These are phyloP conservation scores for Hevea brasiliensis DNA, from an alignment of 345 rosid genomes.

Conservation along the genomic window DNA sequence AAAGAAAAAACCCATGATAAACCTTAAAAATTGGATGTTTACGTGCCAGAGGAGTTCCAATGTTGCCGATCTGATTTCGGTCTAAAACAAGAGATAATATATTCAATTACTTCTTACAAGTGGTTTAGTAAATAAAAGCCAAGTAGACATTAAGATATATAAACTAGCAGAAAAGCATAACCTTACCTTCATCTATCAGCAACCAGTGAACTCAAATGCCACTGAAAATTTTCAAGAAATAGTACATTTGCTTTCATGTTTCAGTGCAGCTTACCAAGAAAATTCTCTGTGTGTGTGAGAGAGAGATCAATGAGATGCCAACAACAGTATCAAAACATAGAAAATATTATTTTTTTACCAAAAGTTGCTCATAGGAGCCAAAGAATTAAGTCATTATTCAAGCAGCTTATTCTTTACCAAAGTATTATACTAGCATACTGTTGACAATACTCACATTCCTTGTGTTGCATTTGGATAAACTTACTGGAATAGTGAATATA, in stretches of 20 bases:
- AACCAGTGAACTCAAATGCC: not conserved
- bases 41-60: not conserved
- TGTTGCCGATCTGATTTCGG: not conserved
- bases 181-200: not conserved
- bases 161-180: not conserved
- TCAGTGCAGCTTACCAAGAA: not conserved
- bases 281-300: not conserved
- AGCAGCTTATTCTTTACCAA: not conserved
- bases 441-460: not conserved
- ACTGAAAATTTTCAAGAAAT: conserved; percentile 2
- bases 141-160: not conserved
- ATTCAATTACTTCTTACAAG: not conserved
- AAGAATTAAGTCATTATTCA: not conserved
- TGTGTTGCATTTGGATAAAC: not conserved
- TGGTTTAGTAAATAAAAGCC: not conserved
- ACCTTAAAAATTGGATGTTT: not conserved
- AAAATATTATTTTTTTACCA: not conserved
- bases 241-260: not conserved
- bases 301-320: not conserved
- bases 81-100: not conserved
- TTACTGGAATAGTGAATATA: not conserved
- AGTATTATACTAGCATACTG: not conserved
- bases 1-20: not conserved
- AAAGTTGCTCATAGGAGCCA: not conserved
- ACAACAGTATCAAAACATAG: not conserved